phyloP scores from a whole-genome alignment of 805 yeast genomes.

The Kazachstania viticola region DNA sequence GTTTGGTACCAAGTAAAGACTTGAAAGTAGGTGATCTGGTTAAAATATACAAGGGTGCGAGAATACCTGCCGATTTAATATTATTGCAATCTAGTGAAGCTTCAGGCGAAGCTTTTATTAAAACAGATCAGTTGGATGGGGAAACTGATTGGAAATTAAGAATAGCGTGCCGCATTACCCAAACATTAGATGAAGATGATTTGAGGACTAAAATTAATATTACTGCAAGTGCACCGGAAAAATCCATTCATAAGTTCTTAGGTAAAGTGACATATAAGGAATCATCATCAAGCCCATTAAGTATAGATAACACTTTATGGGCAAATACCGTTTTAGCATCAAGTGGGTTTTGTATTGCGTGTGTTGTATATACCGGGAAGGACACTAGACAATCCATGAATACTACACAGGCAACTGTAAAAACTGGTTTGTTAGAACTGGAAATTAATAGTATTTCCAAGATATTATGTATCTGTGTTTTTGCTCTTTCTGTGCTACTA shows the following conservation, averaged over 20 bases:
- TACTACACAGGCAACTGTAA: slow-evolving; percentile 77
- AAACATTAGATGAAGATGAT: slow-evolving; percentile 40
- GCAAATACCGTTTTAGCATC: slow-evolving; percentile 96
- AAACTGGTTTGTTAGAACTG: slow-evolving; percentile 78
- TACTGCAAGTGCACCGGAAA: slow-evolving; percentile 72
- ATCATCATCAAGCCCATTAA: slow-evolving; percentile 46
- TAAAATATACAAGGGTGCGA: slow-evolving; percentile 60
- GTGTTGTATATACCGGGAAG: slow-evolving; percentile 78
- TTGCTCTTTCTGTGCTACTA: slow-evolving; percentile 58
- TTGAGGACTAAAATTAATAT: slow-evolving; percentile 41
- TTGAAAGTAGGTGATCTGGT: slow-evolving; percentile 82
- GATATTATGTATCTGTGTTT: slow-evolving; percentile 78
- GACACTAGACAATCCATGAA: slow-evolving; percentile 95
- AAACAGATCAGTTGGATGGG: slow-evolving; percentile 97
- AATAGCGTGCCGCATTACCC: slow-evolving; percentile 65
- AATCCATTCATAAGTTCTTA: slow-evolving; percentile 66
- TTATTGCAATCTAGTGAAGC: slow-evolving; percentile 71
- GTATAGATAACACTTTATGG: slow-evolving; percentile 92
- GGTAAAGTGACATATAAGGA: slow-evolving; percentile 61
- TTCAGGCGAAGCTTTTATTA: slow-evolving; percentile 81
- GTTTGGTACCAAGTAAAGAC: slow-evolving; percentile 42
- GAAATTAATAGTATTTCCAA: slow-evolving; percentile 86
- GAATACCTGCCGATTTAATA: slow-evolving; percentile 91
- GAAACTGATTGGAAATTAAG: slow-evolving; percentile 98
- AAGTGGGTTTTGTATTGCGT: slow-evolving; percentile 72